These are phyloP conservation scores for Syzygium malaccense DNA, from an alignment of 441 rosid genomes.

Conservation along the genomic window DNA sequence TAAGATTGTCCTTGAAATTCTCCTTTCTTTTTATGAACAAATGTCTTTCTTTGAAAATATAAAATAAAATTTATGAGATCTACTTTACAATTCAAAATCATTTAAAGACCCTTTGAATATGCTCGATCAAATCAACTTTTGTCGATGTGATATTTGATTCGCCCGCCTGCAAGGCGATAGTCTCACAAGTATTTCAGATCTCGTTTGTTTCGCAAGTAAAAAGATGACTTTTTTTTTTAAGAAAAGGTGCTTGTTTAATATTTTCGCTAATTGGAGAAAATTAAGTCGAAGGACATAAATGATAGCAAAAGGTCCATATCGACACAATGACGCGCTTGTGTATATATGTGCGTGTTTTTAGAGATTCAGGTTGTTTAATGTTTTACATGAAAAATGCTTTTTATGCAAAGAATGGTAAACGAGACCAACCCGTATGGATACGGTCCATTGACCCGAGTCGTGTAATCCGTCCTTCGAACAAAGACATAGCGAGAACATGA, in stretches of 20 bases:
- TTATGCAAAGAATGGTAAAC: neutral
- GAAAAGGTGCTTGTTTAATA: neutral
- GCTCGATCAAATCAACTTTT: neutral
- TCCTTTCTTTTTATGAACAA: neutral
- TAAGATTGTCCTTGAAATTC: neutral
- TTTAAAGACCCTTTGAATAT: neutral
- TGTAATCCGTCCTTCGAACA: too few relatives aligned
- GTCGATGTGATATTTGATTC: neutral
- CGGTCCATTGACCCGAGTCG: neutral
- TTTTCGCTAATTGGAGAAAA: neutral
- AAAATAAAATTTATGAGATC: neutral
- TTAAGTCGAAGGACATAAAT: neutral
- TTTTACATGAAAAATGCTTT: neutral
- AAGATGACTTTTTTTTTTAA: neutral
- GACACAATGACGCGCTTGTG: neutral
- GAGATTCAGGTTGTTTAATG: too few relatives aligned
- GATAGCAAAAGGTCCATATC: neutral
- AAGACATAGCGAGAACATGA: too few relatives aligned
- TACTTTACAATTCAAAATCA: neutral
- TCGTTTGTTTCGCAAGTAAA: neutral
- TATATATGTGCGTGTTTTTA: too few relatives aligned
- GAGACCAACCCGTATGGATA: neutral
- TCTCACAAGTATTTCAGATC: rapidly evolving
- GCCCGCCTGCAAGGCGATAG: neutral
- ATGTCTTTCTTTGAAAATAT: neutral